Conservation (phyloP, 2,329 filamentous ascomycete species). For the Aureobasidium uvarum region DNA sequence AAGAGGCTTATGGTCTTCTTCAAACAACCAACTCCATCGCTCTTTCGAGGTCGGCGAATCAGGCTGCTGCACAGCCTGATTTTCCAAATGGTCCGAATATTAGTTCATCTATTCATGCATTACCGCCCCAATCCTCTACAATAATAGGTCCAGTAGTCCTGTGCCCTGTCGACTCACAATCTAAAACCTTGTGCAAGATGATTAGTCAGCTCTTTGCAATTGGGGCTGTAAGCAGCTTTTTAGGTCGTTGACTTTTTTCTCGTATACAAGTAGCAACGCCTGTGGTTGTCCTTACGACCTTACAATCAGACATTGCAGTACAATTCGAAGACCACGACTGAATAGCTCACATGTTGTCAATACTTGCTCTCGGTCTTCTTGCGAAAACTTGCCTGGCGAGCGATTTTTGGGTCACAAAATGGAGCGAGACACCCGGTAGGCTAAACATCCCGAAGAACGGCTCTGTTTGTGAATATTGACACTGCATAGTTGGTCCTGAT, state of each 20-base stretch:
- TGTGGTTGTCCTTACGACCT: background rate
- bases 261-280: background rate
- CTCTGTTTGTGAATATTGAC: background rate
- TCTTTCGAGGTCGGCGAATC: background rate
- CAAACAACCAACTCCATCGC: background rate
- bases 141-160: background rate
- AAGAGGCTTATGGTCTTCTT: background rate
- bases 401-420: conserved; percentile 12
- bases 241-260: background rate
- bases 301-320: background rate
- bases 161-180: background rate
- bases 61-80: conserved; percentile 6
- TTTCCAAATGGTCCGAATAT: background rate
- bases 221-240: background rate
- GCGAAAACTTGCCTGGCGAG: background rate
- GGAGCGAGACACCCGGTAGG: conserved; percentile 16
- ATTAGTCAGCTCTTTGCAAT: background rate
- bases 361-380: background rate
- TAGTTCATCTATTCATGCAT: conserved; percentile 6
- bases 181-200: background rate
- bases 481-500: conserved; percentile 8
- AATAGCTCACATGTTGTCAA: background rate
- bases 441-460: background rate
- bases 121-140: background rate
- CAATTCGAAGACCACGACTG: too few relatives aligned